Base-by-base conservation (phyloP, 2,329 filamentous ascomycete species). In the Fusarium napiforme region DNA sequence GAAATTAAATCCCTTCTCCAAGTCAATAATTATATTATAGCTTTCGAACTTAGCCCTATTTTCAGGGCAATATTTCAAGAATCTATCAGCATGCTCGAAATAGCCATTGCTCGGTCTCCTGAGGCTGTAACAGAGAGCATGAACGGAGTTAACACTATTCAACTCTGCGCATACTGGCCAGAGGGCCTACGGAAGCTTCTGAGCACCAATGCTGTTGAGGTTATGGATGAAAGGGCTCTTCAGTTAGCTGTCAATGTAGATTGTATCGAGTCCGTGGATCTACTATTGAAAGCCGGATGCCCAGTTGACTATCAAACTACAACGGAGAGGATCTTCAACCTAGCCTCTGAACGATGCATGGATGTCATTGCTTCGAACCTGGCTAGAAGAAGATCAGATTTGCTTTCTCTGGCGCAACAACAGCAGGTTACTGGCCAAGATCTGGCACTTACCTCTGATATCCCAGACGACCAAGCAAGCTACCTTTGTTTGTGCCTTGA, bases 231-330 rank as follows among this genome's bases (percentile, higher is more conserved):
- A 46, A 0, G 0, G 0, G 12, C 1, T 4, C 43, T 46, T 21
- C 0, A 0, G 3, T 0, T 2, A 0, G 45, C 26, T 28, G 26
- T 15, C 3, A 0, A 1, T 0, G 9, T 4, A 4, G 26, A 47
- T 21, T 47, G 19, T 2, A 0, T 21, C 1, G 26, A 30, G 5
- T 47, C 45, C 9, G 45, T 21, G 14, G 26, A 47, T 21, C 9
- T 47, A 4, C 19, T 47, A 4, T 5, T 47, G 0, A 16, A 21
- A 2, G 19, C 45, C 4, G 45, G 26, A 16, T 47, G 45, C 12
- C 43, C 18, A 28, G 2, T 46, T 7, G 0, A 9, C 11, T 28
- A 26, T 9, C 1, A 7, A 4, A 0, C 2, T 2, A 12, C 0
- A 11, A 43, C 42, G 8, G 26, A 26, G 7, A 26, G 26, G 7